A percentile compares a stretch with the other conserved stretches of the same genome.
Conservation (phyloP, 192 early-diverging fungal genomes). For the Physocladia obscura region DNA sequence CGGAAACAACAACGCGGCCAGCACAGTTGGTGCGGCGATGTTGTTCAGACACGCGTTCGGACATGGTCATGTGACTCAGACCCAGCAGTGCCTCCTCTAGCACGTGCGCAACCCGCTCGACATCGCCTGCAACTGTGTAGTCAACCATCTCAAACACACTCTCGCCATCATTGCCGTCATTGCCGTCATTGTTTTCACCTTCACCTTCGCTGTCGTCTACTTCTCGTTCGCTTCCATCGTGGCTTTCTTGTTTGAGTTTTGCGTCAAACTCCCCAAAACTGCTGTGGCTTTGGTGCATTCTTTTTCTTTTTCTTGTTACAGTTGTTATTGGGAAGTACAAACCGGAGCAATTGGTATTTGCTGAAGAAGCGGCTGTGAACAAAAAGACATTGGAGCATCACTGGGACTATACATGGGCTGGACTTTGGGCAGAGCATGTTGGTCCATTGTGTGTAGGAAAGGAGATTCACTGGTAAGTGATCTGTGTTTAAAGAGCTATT, state of each 20-base stretch:
- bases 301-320: neutral
- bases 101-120: slow-evolving; percentile 3
- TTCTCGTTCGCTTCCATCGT: neutral
- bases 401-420: no score
- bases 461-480: neutral
- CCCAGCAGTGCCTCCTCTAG: neutral
- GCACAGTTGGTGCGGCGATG: neutral
- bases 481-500: neutral
- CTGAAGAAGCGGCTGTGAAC: no score
- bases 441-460: neutral
- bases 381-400: no score
- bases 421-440: neutral
- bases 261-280: neutral
- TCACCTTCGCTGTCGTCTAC: neutral
- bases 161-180: neutral
- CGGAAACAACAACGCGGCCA: neutral
- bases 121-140: neutral
- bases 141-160: slow-evolving; percentile 22
- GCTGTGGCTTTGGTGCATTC: neutral
- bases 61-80: no score
- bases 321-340: neutral
- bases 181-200: no score
- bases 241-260: neutral
- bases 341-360: no score
- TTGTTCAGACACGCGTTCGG: neutral